Evolutionary conservation across 2,329 filamentous ascomycete genomes (phyloP).

Genomic region (Magnaporthiopsis incrustans): DNA sequence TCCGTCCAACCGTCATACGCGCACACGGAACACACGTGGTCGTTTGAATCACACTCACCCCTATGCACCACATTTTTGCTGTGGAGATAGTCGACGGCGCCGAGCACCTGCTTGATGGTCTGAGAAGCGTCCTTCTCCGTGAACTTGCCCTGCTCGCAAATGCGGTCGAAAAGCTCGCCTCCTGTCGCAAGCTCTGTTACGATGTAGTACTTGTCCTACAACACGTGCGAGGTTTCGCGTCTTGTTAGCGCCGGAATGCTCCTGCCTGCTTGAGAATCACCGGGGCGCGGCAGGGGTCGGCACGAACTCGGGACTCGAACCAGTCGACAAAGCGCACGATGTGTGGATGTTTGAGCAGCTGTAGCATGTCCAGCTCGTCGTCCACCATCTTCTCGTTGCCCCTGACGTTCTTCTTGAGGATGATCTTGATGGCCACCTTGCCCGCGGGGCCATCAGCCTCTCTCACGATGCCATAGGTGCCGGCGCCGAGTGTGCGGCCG

Average conservation of each 20-base stretch:
- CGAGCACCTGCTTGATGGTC: slow-evolving; percentile 89
- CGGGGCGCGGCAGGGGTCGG: neutral
- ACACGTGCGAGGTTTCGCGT: neutral
- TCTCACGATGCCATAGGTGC: slow-evolving; percentile 96
- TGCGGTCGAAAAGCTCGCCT: slow-evolving; percentile 94
- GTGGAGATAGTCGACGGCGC: slow-evolving; percentile 91
- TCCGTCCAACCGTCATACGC: neutral
- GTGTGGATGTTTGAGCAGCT: slow-evolving; percentile 83
- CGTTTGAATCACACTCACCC: slow-evolving; percentile 44
- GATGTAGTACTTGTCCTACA: slow-evolving; percentile 97
- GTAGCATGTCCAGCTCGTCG: slow-evolving; percentile 90
- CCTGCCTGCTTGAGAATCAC: neutral
- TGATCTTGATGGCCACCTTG: slow-evolving; percentile 96
- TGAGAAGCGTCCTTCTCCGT: slow-evolving; percentile 96
- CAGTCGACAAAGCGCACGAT: slow-evolving; percentile 98
- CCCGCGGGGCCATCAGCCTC: slow-evolving; percentile 80
- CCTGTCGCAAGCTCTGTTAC: slow-evolving; percentile 94
- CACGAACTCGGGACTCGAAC: slow-evolving; percentile 89
- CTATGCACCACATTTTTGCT: slow-evolving; percentile 91
- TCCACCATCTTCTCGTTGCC: slow-evolving; percentile 98
- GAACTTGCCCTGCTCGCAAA: slow-evolving; percentile 96
- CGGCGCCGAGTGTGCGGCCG: slow-evolving; percentile 86
- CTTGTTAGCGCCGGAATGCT: neutral
- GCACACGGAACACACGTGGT: neutral
- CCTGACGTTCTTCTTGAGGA: slow-evolving; percentile 98